Evolutionary conservation across 2,329 filamentous ascomycete genomes (phyloP).

Genomic region (Colletotrichum liaoningense): DNA sequence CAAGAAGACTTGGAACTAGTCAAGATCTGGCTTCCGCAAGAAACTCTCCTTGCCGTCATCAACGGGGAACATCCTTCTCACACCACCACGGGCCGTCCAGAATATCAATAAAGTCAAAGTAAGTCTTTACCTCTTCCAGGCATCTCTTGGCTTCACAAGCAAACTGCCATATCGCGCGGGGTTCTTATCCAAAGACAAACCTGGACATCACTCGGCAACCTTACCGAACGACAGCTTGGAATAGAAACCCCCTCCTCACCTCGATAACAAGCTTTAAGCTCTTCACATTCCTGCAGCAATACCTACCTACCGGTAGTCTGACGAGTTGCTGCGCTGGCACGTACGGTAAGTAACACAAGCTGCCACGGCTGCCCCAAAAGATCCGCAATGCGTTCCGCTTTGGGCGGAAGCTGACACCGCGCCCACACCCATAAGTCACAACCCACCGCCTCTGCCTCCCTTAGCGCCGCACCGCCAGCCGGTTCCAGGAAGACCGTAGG

Average conservation of each 20-base stretch:
- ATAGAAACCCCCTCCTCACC: neutral
- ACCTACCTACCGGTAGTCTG: neutral
- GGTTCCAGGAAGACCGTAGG: constrained; percentile 3
- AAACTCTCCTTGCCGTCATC: neutral
- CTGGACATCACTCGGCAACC: neutral
- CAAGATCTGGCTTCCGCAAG: neutral
- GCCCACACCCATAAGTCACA: neutral
- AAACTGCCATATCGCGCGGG: neutral
- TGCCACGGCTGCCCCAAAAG: neutral
- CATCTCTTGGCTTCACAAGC: neutral
- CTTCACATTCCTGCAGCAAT: neutral
- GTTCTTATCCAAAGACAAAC: neutral
- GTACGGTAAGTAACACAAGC: neutral
- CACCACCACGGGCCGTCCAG: neutral
- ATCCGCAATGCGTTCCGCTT: constrained; percentile 4
- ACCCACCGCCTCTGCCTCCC: neutral
- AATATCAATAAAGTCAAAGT: neutral
- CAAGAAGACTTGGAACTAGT: no score
- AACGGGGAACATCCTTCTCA: neutral
- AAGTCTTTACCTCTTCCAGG: neutral
- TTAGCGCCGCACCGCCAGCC: constrained; percentile 10
- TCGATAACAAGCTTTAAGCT: neutral
- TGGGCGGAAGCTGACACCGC: constrained; percentile 23
- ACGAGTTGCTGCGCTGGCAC: neutral
- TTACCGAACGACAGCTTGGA: neutral